Base-by-base conservation (phyloP, 139 green algal genomes). In the Coelastrella sp. region DNA sequence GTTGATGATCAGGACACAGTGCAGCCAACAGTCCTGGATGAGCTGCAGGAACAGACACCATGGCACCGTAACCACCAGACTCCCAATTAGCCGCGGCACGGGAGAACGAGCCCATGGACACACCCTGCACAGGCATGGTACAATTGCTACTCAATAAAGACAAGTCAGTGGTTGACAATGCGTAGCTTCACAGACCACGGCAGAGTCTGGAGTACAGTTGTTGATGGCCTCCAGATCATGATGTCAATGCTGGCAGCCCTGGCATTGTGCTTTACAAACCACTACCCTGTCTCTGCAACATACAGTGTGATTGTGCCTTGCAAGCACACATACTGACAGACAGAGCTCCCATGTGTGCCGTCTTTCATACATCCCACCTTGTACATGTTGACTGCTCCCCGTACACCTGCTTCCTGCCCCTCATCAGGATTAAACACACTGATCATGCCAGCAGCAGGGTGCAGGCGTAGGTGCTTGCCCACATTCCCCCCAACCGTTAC, bases 21-120 rank as follows among this genome's bases (percentile, higher is more conserved):
- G 48, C 84, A 5, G 50, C 73, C 74, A 84, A 45, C 84, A 85
- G 45, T 37, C 74, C 75, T 17, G 74, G 74, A 57, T 88, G 84
- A 11, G 32, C 45, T 15, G 63, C 62, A 17, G 74, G 75, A 25
- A 85, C 84, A 43, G 60, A 80, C 45, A 84, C 63, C 35, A 88
- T 66, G 84, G 75, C 84, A 1, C 93, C 93, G 51, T 96, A 96
- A 30, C 90, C 90, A n/a, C 25, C 45, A 23, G 51, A 75, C 43
- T 89, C 79, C 92, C 92, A 96, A 60, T 93, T 62, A 8, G 88
- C 92, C 8, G 69, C 87, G 4, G 89, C 72, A 15, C 51, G 84
- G 43, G 77, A 90, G 81, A 79, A 93, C 27, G 51, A 81, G 21
- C 59, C 78, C 92, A 95, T 96, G 9, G 91, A 86, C 7, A 87